phyloP scores from a whole-genome alignment of 305 asterid species.

The Plantago lanceolata region DNA sequence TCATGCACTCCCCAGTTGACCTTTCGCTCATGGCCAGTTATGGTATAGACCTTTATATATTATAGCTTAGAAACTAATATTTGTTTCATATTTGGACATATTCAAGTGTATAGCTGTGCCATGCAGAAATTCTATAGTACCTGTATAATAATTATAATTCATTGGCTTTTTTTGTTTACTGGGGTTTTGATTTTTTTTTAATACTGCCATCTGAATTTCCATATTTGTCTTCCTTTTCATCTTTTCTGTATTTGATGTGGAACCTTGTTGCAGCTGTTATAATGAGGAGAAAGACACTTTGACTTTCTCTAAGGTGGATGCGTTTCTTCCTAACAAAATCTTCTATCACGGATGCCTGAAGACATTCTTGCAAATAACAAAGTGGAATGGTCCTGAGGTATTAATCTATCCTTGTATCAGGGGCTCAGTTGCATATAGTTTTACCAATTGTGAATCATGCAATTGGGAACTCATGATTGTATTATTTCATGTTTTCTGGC shows the following conservation, averaged over 20 bases:
- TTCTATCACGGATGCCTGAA: conserved; percentile 94
- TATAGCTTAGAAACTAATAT: too few species aligned
- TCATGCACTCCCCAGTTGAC: too few species aligned
- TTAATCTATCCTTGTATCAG: not conserved
- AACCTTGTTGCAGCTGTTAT: conserved; percentile 55
- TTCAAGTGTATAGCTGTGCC: too few species aligned
- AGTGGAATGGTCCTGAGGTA: conserved; percentile 99
- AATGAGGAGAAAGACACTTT: conserved; percentile 85
- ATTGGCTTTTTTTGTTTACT: too few species aligned
- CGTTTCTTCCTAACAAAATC: conserved; percentile 70
- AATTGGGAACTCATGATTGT: conserved; percentile 1
- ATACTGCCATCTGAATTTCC: conserved; percentile 13
- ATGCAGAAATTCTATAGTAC: too few species aligned
- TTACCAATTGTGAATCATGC: conserved; percentile 17
- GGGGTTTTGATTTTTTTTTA: not conserved
- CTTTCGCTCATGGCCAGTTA: too few species aligned
- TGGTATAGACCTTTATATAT: too few species aligned
- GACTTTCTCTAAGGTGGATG: conserved; percentile 81
- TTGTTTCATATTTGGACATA: too few species aligned
- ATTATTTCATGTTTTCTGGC: conserved; percentile 11
- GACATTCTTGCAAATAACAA: conserved; percentile 82
- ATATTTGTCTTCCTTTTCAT: not conserved
- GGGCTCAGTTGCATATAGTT: not conserved
- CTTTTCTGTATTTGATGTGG: conserved; percentile 22
- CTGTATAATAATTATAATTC: too few species aligned